phyloP scores from a whole-genome alignment of 768 basidiomycete genomes.

The Filobasidium floriforme region DNA sequence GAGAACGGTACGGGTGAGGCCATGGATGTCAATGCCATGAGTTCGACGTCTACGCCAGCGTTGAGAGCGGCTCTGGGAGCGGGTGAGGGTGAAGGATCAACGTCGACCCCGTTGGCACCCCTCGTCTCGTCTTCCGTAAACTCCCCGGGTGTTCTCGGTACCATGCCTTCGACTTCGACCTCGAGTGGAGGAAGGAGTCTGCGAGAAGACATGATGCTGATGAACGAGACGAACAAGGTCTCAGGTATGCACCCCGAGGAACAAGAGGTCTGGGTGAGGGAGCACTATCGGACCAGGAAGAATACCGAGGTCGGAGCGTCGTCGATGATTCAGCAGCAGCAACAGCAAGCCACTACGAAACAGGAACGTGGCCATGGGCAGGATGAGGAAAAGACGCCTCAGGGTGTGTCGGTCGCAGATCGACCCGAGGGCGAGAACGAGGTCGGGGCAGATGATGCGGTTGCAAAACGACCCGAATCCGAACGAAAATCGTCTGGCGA shows the following conservation, averaged over 20 bases:
- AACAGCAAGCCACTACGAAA: background rate
- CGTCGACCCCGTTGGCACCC: background rate
- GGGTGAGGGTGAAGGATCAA: too few relatives aligned
- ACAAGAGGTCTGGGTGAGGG: constrained; percentile 3
- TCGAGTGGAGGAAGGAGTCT: background rate
- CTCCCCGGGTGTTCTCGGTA: background rate
- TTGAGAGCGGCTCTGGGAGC: background rate
- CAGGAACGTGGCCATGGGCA: background rate
- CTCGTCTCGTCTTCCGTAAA: background rate
- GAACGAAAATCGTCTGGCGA: constrained; percentile 8
- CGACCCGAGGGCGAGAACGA: background rate
- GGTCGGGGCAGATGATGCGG: background rate
- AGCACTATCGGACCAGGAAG: background rate
- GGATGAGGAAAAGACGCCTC: constrained; percentile 1
- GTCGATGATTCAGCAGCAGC: constrained; percentile 1
- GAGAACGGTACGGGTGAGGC: background rate
- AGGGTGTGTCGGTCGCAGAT: background rate
- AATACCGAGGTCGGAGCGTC: constrained; percentile 9
- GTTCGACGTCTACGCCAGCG: background rate
- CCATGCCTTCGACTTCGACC: too few relatives aligned
- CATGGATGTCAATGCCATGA: background rate
- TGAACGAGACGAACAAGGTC: background rate
- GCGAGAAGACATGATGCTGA: background rate
- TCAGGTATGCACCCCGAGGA: background rate
- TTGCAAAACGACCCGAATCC: background rate